Conservation (phyloP, 1,139 yeast genomes). For the Taiozyma onychis region DNA sequence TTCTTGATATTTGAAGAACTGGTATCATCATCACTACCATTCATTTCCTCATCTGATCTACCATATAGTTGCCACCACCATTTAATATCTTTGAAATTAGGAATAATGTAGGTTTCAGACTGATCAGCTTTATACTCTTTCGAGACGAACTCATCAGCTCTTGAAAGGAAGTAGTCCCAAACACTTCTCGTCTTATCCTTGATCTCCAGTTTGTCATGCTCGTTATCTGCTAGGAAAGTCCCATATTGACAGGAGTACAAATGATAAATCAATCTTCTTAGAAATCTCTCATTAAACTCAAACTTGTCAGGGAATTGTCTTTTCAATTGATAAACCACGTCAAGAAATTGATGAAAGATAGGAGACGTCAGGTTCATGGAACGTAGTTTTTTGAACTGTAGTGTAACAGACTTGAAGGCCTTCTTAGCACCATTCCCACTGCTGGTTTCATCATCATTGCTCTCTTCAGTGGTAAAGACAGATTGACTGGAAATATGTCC, state of each 20-base stretch:
- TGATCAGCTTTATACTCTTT: slow-evolving; percentile 30
- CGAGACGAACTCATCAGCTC: slow-evolving; percentile 67
- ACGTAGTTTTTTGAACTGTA: slow-evolving; percentile 34
- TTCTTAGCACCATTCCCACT: slow-evolving; percentile 25
- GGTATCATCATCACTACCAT: slow-evolving; percentile 31
- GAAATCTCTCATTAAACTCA: slow-evolving; percentile 84
- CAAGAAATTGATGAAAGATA: slow-evolving; percentile 88
- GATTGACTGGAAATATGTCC: slow-evolving; percentile 57
- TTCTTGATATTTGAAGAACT: not conserved
- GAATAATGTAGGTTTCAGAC: slow-evolving; percentile 47
- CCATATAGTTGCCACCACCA: slow-evolving; percentile 93
- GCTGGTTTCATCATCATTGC: slow-evolving; percentile 24
- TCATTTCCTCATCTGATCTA: slow-evolving; percentile 75
- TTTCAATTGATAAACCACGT: slow-evolving; percentile 75
- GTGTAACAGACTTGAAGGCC: slow-evolving; percentile 25
- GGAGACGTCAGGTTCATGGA: slow-evolving; percentile 67
- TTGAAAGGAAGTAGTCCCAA: slow-evolving; percentile 89
- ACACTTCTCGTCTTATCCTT: slow-evolving; percentile 64
- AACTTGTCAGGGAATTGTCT: slow-evolving; percentile 68
- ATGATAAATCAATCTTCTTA: slow-evolving; percentile 80
- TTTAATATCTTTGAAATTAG: slow-evolving; percentile 59
- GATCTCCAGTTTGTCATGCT: slow-evolving; percentile 48
- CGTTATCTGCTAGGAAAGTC: slow-evolving; percentile 73
- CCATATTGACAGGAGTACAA: slow-evolving; percentile 94
- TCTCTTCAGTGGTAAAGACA: slow-evolving; percentile 24